Conservation (phyloP, 179 eudicot genomes). For the Silene vulgaris region DNA sequence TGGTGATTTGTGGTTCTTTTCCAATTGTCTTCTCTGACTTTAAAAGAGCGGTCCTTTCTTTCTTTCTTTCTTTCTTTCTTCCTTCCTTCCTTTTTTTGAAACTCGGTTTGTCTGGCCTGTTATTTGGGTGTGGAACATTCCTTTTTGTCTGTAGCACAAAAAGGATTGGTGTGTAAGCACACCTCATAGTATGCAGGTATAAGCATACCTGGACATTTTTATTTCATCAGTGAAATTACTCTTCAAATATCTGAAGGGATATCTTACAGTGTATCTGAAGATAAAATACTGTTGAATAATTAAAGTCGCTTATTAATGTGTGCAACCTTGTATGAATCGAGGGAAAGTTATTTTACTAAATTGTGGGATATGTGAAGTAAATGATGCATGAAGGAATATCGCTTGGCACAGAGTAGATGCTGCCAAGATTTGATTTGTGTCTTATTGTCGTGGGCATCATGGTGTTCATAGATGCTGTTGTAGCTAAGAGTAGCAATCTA, state of each 20-base stretch:
- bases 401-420: too few species aligned
- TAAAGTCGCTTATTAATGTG: background rate
- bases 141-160: background rate
- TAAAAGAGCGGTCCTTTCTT: background rate
- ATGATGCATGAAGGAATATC: too few species aligned
- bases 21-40: background rate
- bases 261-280: background rate
- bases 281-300: background rate
- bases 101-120: background rate
- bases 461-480: background rate
- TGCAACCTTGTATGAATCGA: background rate
- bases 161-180: background rate
- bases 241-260: background rate
- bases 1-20: background rate
- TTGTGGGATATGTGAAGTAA: too few species aligned
- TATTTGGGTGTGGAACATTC: background rate
- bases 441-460: background rate
- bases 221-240: background rate
- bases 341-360: background rate
- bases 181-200: background rate
- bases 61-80: background rate
- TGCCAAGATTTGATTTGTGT: background rate
- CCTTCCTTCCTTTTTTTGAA: background rate
- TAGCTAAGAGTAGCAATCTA: background rate
- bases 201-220: background rate